Conservation (phyloP, 2,329 filamentous ascomycete species). For the Colletotrichum plurivorum region DNA sequence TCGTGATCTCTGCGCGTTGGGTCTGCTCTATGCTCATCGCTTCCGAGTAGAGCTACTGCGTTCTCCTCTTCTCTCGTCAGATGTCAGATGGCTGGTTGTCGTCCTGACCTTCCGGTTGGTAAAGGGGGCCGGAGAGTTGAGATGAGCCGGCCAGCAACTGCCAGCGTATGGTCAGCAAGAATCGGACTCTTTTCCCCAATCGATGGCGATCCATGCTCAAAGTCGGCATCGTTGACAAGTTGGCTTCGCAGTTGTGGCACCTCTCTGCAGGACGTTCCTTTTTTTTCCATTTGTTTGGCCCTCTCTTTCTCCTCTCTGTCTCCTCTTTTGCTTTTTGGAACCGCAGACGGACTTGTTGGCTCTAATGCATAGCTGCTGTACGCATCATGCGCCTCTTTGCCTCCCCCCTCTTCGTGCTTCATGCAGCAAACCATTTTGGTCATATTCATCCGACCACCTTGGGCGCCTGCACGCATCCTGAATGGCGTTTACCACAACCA, state of each 20-base stretch:
- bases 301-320: background rate
- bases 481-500: background rate
- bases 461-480: constrained; percentile 8
- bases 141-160: background rate
- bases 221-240: background rate
- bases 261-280: background rate
- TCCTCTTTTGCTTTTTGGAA: background rate
- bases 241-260: constrained; percentile 12
- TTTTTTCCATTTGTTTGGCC: background rate
- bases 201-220: background rate
- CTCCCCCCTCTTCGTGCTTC: constrained; percentile 15
- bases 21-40: constrained; percentile 3
- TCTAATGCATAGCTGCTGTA: background rate
- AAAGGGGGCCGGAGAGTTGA: background rate
- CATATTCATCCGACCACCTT: constrained; percentile 2
- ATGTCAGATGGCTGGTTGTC: constrained; percentile 15
- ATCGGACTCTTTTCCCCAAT: constrained; percentile 11
- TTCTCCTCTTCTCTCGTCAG: constrained; percentile 1
- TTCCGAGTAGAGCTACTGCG: background rate
- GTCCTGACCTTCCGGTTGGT: background rate
- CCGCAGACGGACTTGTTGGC: constrained; percentile 17
- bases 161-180: constrained; percentile 7
- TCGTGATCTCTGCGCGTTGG: constrained; percentile 27
- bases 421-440: constrained; percentile 25
- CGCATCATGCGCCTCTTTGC: constrained; percentile 12